phyloP scores from a whole-genome alignment of 257 asterid species.

The Echites panduratus region DNA sequence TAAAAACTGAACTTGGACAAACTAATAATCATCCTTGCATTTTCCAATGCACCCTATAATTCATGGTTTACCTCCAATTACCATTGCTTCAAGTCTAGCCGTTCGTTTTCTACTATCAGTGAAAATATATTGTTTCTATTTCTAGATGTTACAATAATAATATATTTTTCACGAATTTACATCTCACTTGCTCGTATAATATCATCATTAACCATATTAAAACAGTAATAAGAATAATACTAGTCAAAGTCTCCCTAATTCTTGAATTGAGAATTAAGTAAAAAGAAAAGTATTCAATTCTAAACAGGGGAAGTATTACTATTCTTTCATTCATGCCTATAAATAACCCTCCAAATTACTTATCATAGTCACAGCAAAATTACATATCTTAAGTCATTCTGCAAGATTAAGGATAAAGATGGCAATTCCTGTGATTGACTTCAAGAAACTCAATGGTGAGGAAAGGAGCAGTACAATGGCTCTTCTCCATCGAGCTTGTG shows the following conservation, averaged over 20 bases:
- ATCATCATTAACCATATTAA: not conserved
- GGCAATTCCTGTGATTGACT: slow-evolving; percentile 86
- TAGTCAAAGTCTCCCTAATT: no score
- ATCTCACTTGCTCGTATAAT: no score
- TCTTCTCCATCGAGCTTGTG: slow-evolving; percentile 74
- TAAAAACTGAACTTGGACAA: slow-evolving; percentile 43
- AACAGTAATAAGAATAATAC: no score
- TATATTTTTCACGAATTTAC: no score
- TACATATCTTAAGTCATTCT: slow-evolving; percentile 20
- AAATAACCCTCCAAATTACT: slow-evolving; percentile 32
- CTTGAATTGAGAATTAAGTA: no score
- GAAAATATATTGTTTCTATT: no score
- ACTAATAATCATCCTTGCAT: slow-evolving; percentile 12
- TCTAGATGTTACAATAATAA: no score
- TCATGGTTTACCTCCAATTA: slow-evolving; percentile 26
- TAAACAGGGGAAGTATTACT: not conserved
- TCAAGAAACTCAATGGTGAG: slow-evolving; percentile 40
- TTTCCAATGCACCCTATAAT: slow-evolving; percentile 30
- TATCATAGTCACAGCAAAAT: slow-evolving; percentile 18
- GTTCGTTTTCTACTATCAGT: not conserved
- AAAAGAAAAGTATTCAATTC: not conserved
- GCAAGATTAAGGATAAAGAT: slow-evolving; percentile 23
- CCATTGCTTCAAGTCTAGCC: slow-evolving; percentile 25
- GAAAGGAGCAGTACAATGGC: slow-evolving; percentile 58
- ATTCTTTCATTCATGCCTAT: slow-evolving; percentile 27